Evolutionary conservation across 1,139 yeast species (phyloP), one percentile per base, ranked within the genome.

Genomic region (Kluyveromyces sp.): DNA sequence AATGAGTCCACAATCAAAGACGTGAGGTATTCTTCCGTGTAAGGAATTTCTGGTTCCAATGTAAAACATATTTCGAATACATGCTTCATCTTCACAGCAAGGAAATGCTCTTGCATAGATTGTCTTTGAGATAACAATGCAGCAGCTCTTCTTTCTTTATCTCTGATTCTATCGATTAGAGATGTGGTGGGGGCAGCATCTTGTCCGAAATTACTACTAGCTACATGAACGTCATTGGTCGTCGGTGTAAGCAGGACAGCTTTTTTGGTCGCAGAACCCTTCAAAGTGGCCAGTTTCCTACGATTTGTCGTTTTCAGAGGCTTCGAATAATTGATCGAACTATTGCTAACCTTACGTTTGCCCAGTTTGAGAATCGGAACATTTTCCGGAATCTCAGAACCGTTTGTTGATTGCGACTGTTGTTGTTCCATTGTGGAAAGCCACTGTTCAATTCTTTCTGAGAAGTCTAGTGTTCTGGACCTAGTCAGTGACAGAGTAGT

Each of bases 61-160:
- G 64, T 50, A 6, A 56, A 43, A 3, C 66, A 44, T 8, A 67
- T 58, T 11, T 62, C 63, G 17, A 63, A 51, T 0, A 65, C 64
- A 37, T 63, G 67, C 2, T 60, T 64, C 36, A 71, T 52, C 51
- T 77, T 78, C 3, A 73, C 69, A 4, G 60, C 52, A 11, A 78
- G 53, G 48, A 66, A 73, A 19, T 57, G 50, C 4, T 67, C 53
- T 47, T 73, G 66, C 39, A 66, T 66, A 22, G 55, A 46, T 48
- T 72, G 69, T 1, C 60, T 47, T 37, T 58, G 57, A 3, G 54
- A 50, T 18, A 60, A 42, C 16, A 58, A 34, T 8, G 54, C 55
- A 2, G 56, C 50, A 0, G 63, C 57, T 18, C 54, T 48, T 34
- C 56, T 50, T 36, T 60, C 63, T 26, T 55, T 55, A 33, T 52